These are phyloP conservation scores for Starmerella apis DNA, from an alignment of 805 yeast genomes.

Conservation along the genomic window DNA sequence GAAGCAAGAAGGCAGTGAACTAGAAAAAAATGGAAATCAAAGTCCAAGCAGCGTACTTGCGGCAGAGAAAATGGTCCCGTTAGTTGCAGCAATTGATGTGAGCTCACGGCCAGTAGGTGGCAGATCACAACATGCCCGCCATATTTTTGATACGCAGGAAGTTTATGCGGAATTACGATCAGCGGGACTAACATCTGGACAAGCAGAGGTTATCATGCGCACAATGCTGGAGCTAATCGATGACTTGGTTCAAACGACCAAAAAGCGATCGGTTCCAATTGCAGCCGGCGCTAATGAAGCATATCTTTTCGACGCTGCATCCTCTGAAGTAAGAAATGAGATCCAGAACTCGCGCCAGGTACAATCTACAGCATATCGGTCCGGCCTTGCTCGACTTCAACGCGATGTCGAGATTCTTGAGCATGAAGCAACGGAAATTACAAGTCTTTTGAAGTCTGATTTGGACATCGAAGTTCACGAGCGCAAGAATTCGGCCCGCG, in stretches of 20 bases:
- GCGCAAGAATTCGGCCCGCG: constrained; percentile 73
- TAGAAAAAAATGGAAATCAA: not conserved
- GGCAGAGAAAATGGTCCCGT: not conserved
- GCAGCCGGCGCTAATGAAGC: constrained; percentile 78
- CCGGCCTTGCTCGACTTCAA: constrained; percentile 57
- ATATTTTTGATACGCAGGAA: constrained; percentile 50
- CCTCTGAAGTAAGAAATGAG: constrained; percentile 73
- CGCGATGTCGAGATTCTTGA: constrained; percentile 60
- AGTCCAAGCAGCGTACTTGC: not conserved
- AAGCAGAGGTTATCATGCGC: constrained; percentile 50
- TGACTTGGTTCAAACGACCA: constrained; percentile 30
- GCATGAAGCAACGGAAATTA: constrained; percentile 61
- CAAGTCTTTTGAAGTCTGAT: constrained; percentile 58
- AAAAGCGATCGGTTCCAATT: constrained; percentile 33
- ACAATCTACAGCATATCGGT: constrained; percentile 56
- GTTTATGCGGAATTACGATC: constrained; percentile 44
- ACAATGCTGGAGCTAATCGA: constrained; percentile 34
- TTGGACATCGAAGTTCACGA: constrained; percentile 75
- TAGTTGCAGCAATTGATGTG: not conserved
- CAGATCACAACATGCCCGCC: not conserved
- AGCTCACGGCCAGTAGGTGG: not conserved
- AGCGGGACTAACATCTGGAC: constrained; percentile 52
- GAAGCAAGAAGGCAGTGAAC: not conserved
- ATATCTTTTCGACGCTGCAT: constrained; percentile 84
- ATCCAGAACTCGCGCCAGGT: constrained; percentile 60